These are phyloP conservation scores for Tuber magnatum DNA, from an alignment of 495 filamentous ascomycete species.

Conservation along the genomic window DNA sequence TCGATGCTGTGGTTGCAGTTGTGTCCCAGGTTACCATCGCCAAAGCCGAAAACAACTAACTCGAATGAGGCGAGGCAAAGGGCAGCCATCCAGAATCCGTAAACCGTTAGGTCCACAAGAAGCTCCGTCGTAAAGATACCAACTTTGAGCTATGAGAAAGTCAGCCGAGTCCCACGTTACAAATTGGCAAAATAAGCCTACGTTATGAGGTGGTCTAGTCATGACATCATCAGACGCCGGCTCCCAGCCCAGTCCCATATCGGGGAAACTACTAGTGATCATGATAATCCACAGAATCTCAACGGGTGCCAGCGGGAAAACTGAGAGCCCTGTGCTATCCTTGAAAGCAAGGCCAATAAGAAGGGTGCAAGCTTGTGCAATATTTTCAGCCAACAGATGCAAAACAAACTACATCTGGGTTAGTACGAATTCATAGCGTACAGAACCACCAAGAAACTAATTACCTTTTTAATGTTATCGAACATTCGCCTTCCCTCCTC, in stretches of 20 bases:
- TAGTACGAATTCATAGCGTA: neutral
- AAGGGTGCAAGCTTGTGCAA: conserved; percentile 60
- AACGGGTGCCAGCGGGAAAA: conserved; percentile 65
- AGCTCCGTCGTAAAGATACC: conserved; percentile 66
- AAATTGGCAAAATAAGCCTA: conserved; percentile 34
- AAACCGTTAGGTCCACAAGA: conserved; percentile 60
- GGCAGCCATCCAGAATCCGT: conserved; percentile 62
- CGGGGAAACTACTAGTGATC: conserved; percentile 64
- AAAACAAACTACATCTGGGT: conserved; percentile 51
- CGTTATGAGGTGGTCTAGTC: conserved; percentile 57
- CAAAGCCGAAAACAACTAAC: conserved; percentile 60
- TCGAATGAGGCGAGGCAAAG: conserved; percentile 61
- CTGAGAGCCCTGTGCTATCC: conserved; percentile 55
- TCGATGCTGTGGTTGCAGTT: conserved; percentile 57
- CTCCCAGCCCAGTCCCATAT: conserved; percentile 71
- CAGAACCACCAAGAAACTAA: neutral
- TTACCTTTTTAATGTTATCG: conserved; percentile 66
- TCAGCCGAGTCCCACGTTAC: neutral
- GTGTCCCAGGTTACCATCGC: conserved; percentile 55
- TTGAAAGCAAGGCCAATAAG: conserved; percentile 68
- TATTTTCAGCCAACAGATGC: conserved; percentile 65
- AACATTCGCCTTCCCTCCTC: conserved; percentile 67
- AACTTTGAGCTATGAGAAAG: conserved; percentile 48
- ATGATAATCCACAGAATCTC: conserved; percentile 76
- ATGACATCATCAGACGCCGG: conserved; percentile 60